Evolutionary conservation across 371 early-diverging fungal species (phyloP), one percentile per base, ranked within the genome.

Genomic region (Massospora cicadina): DNA sequence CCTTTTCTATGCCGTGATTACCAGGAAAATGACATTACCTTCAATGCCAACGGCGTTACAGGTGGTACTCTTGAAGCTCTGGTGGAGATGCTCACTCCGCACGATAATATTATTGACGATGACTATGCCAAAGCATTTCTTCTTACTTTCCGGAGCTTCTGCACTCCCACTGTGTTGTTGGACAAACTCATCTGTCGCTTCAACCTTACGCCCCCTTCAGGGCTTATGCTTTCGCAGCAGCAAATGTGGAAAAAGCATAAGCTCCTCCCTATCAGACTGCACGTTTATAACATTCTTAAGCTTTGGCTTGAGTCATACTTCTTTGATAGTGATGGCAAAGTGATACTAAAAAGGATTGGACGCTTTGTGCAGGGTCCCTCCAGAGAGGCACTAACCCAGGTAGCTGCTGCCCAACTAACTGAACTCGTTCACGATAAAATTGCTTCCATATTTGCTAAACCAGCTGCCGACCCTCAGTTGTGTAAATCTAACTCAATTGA

Each of bases 1-100:
- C n/a, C n/a, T n/a, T n/a, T n/a, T 64, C 76, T 94, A n/a, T 80
- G 81, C 21, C 79, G 87, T 66, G 93, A 92, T 67, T 88, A 88
- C 66, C 70, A 75, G 1, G 80, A 77, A 26, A 75, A 80, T n/a
- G 91, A 90, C 25, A 79, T 94, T 62, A 75, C 84, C 3, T 82
- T 90, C 73, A 79, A 79, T 71, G 93, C 93, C 32, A 85, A 85
- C 3, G 75, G 75, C 60, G 84, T 95, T 63, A 86, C 83, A 68
- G 92, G 90, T 58, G 94, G 93, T 26, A 93, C 92, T 3, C 75
- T 93, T 55, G 71, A 76, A 10, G 89, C 90, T 0, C 73, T 95
- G 56, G 84, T 94, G 2, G 95, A 94, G 74, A 79, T 89, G 2
- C 76, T 95, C 65, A 94, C 93, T 0, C 75, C 86, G 3, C 95